phyloP scores from a whole-genome alignment of 805 yeast species.

The Candida endomychidarum region DNA sequence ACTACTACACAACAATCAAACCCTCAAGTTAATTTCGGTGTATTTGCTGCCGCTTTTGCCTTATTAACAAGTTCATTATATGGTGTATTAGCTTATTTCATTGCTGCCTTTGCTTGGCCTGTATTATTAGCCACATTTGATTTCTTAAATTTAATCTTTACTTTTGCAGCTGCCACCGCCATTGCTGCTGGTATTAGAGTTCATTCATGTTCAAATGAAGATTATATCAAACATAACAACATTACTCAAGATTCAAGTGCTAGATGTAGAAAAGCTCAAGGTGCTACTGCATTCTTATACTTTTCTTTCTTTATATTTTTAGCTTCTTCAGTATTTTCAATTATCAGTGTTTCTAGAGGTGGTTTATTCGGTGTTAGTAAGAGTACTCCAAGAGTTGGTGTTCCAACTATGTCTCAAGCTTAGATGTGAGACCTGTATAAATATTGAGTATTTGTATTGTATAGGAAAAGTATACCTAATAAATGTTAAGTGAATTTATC shows the following conservation, averaged over 20 bases:
- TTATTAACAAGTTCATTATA: conserved; percentile 76
- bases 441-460: conserved; percentile 5
- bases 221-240: conserved; percentile 62
- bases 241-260: conserved; percentile 73
- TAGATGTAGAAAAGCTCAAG: conserved; percentile 96
- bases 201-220: conserved; percentile 78
- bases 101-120: conserved; percentile 86
- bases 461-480: conserved; percentile 8
- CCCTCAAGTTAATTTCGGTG: conserved; percentile 85
- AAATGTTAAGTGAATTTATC: too few relatives aligned
- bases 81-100: conserved; percentile 74
- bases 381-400: conserved; percentile 70
- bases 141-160: conserved; percentile 85
- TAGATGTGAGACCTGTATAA: conserved; percentile 27
- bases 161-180: conserved; percentile 93
- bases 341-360: conserved; percentile 58
- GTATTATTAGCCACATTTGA: conserved; percentile 71
- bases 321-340: conserved; percentile 58
- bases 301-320: conserved; percentile 77
- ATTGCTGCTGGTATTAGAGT: conserved; percentile 85
- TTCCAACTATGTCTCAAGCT: conserved; percentile 88
- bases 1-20: conserved; percentile 49
- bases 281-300: conserved; percentile 77
- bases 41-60: conserved; percentile 88
- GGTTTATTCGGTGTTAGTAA: conserved; percentile 42